Evolutionary conservation across 208 protist genomes (phyloP).

Genomic region (Crithidia thermophila): DNA sequence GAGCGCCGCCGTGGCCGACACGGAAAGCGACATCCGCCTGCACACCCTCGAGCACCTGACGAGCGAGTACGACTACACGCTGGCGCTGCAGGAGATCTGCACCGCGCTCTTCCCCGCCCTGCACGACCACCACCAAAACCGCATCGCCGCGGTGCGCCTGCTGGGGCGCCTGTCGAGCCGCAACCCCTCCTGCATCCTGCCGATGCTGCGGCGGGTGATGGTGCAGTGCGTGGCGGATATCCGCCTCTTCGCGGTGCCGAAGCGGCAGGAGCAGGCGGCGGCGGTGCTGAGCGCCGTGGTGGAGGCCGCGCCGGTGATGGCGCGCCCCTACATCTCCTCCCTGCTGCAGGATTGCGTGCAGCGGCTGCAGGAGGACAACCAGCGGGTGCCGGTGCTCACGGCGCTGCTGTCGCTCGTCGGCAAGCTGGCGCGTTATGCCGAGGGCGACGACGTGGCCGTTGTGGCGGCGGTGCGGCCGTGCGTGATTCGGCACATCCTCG

Average conservation of each 20-base stretch:
- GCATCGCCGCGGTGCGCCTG: slow-evolving; percentile 72
- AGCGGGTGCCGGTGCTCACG: slow-evolving; percentile 59
- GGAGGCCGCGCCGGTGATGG: slow-evolving; percentile 80
- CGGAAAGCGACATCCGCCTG: slow-evolving; percentile 89
- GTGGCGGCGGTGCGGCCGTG: slow-evolving; percentile 64
- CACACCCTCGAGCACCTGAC: slow-evolving; percentile 83
- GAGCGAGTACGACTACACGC: slow-evolving; percentile 68
- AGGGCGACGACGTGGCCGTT: slow-evolving; percentile 75
- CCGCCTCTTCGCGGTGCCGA: slow-evolving; percentile 74
- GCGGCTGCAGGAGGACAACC: slow-evolving; percentile 56
- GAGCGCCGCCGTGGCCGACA: slow-evolving; percentile 86
- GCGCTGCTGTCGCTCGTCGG: slow-evolving; percentile 83
- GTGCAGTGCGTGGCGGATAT: slow-evolving; percentile 87
- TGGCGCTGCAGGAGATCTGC: slow-evolving; percentile 79
- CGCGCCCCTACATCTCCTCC: slow-evolving; percentile 80
- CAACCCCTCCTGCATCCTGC: slow-evolving; percentile 81
- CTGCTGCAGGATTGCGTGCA: slow-evolving; percentile 73
- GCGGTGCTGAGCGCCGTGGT: slow-evolving; percentile 77
- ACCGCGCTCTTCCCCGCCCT: slow-evolving; percentile 77
- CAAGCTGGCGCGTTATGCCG: slow-evolving; percentile 81
- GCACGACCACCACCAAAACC: slow-evolving; percentile 89
- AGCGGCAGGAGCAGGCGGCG: slow-evolving; percentile 83
- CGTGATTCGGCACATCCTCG: slow-evolving; percentile 82
- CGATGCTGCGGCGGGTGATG: slow-evolving; percentile 84
- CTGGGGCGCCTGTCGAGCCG: slow-evolving; percentile 81